A percentile compares a stretch with the other conserved stretches of the same genome.
Conservation (phyloP, 2,329 filamentous ascomycete species). For the Arthrobotrys musiformis region DNA sequence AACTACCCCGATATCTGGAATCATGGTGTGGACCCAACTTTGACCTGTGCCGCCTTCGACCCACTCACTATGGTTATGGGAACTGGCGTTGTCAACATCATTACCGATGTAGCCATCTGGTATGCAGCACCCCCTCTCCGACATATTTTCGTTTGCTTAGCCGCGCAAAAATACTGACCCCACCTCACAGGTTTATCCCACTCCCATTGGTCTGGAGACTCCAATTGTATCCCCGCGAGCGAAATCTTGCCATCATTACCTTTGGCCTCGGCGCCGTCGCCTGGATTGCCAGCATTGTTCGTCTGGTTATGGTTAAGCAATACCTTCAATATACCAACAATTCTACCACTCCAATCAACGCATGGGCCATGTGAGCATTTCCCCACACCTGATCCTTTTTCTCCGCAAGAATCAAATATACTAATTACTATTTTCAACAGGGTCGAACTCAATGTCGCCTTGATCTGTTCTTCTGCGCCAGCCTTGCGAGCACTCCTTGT, state of each 20-base stretch:
- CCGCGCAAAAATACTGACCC: conserved; percentile 42
- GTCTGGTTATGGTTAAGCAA: conserved; percentile 33
- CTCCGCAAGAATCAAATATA: conserved; percentile 2
- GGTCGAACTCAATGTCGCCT: conserved; percentile 53
- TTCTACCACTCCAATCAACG: conserved; percentile 53
- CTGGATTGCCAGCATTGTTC: conserved; percentile 52
- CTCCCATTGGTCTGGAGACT: conserved; percentile 55
- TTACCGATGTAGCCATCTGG: conserved; percentile 55
- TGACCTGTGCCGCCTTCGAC: conserved; percentile 28
- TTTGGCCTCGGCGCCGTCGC: conserved; percentile 54
- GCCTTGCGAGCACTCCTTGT: conserved; percentile 49
- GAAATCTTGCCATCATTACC: conserved; percentile 51
- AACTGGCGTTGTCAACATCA: conserved; percentile 50
- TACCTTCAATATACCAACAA: conserved; percentile 42
- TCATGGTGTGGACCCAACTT: conserved; percentile 49
- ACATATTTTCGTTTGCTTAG: conserved; percentile 18
- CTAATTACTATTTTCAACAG: conserved; percentile 26
- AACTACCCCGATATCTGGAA: conserved; percentile 51
- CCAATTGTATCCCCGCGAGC: conserved; percentile 53
- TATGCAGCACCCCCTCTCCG: conserved; percentile 26
- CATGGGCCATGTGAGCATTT: conserved; percentile 56
- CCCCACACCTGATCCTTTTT: conserved; percentile 20
- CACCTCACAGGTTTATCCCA: conserved; percentile 47
- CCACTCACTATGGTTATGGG: conserved; percentile 35
- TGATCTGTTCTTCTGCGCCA: conserved; percentile 55